These are phyloP conservation scores for Saccharomyces hybrid DNA, from an alignment of 1,139 yeast genomes.

Conservation along the genomic window DNA sequence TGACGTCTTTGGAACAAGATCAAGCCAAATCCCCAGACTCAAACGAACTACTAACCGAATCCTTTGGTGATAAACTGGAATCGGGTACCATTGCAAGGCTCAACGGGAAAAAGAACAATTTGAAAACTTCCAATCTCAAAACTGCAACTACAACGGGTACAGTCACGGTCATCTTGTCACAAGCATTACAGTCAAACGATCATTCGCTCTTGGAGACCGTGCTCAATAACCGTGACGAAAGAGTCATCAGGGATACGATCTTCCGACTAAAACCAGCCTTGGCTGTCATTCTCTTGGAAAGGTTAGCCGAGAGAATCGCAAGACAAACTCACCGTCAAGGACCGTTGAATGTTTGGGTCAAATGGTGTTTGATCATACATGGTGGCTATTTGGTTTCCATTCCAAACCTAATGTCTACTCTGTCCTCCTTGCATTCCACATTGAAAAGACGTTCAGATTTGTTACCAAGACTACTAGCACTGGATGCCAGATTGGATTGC, in stretches of 20 bases:
- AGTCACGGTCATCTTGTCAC: constrained; percentile 57
- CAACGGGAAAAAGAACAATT: constrained; percentile 11
- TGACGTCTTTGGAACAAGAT: constrained; percentile 11
- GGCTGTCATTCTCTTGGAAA: constrained; percentile 69
- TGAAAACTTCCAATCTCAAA: constrained; percentile 6
- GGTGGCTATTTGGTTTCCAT: constrained; percentile 69
- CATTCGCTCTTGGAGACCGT: constrained; percentile 72
- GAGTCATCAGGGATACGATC: constrained; percentile 64
- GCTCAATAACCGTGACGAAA: constrained; percentile 64
- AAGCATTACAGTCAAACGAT: constrained; percentile 66
- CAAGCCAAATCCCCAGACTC: constrained; percentile 1
- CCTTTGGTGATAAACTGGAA: constrained; percentile 53
- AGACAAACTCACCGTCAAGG: constrained; percentile 58
- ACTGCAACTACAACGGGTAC: constrained; percentile 46
- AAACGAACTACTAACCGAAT: constrained; percentile 32
- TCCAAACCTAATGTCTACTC: constrained; percentile 58
- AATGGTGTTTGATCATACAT: constrained; percentile 86
- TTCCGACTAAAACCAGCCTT: constrained; percentile 60
- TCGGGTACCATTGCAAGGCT: constrained; percentile 12
- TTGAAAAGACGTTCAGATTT: constrained; percentile 66
- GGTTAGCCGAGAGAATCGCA: constrained; percentile 77
- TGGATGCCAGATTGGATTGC: constrained; percentile 75
- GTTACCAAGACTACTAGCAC: constrained; percentile 67
- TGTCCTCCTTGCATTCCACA: constrained; percentile 72
- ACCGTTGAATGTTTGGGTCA: constrained; percentile 78